Evolutionary conservation across 1,284 basidiomycete genomes (phyloP).

Genomic region (Fomitiporia mediterranea): DNA sequence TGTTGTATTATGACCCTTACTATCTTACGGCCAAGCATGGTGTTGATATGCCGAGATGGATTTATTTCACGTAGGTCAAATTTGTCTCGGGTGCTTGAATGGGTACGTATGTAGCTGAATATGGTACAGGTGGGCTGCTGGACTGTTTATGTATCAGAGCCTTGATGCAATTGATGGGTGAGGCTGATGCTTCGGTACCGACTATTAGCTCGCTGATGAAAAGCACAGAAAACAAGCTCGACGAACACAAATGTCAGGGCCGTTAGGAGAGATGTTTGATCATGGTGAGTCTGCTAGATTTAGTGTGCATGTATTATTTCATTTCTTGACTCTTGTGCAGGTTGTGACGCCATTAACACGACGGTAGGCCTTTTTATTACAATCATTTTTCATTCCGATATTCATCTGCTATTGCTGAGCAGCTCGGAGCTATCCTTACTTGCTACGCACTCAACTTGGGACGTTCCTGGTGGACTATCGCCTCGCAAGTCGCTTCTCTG

Average conservation of each 20-base stretch:
- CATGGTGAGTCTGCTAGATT: slow-evolving; percentile 61
- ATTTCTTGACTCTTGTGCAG: slow-evolving; percentile 31
- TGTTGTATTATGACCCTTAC: slow-evolving; percentile 77
- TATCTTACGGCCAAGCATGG: slow-evolving; percentile 67
- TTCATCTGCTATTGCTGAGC: background rate
- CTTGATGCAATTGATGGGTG: slow-evolving; percentile 87
- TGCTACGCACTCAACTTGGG: slow-evolving; percentile 88
- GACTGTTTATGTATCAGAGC: slow-evolving; percentile 91
- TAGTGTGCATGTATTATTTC: background rate
- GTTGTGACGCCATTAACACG: slow-evolving; percentile 91
- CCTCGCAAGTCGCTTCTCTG: slow-evolving; percentile 80
- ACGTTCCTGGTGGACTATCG: slow-evolving; percentile 94
- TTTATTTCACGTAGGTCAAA: slow-evolving; percentile 74
- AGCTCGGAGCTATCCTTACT: slow-evolving; percentile 83
- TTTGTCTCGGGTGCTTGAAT: background rate
- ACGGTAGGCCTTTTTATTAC: slow-evolving; percentile 49
- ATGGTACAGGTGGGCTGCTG: slow-evolving; percentile 71
- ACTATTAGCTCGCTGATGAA: slow-evolving; percentile 15
- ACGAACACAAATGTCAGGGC: slow-evolving; percentile 92
- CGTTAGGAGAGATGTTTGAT: slow-evolving; percentile 95
- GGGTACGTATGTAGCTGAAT: background rate
- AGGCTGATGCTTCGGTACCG: slow-evolving; percentile 24
- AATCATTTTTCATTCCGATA: background rate
- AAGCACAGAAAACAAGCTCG: slow-evolving; percentile 84
- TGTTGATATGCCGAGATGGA: slow-evolving; percentile 69